Base-by-base conservation (phyloP, 2,329 filamentous ascomycete species). In the Penicillium sp. region DNA sequence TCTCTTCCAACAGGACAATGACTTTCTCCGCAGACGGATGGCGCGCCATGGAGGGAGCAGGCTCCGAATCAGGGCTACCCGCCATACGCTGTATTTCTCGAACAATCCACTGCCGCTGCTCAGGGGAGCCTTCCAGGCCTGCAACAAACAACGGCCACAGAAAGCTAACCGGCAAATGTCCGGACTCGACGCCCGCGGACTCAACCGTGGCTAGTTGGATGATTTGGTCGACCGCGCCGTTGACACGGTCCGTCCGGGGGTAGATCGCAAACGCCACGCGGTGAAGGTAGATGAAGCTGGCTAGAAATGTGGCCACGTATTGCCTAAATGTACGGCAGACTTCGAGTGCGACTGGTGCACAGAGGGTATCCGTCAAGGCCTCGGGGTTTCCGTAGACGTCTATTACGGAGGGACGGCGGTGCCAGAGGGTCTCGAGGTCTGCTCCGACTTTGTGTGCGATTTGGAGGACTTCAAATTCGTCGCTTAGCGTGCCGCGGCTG, bases 401-500 rank as follows among this genome's bases (percentile, higher is more conserved):
- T 6, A 75, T 61, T 4, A 74, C 70, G 1, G 66, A 55, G 1
- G 74, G 74, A 1, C 73, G 65, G n/a, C 58, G 56, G 50, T 73
- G 72, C 72, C 73, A 75, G 50, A 76, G 68, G 10, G 65, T 60
- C 55, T 74, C 70, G 4, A 76, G 70, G 47, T 75, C 73, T 18
- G 72, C 72, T 33, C 71, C 70, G 9, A 76, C 69, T 50, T 70
- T 70, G 56, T 74, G 70, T 14, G 74, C 74, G 22, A 75, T 70
- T 39, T 75, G 71, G 33, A 76, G 69, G 24, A 76, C 74, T 58
- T 75, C 74, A 31, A 73, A 75, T 60, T 76, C 74, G 55, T 76
- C 74, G 35, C 66, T 69, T 14, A 75, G 67, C 1, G 74, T 75
- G 37, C 74, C 74, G 5, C 74, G 72, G 22, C 68, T 74, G 60